phyloP scores from a whole-genome alignment of 305 asterid species.

The Salvia sclarea region DNA sequence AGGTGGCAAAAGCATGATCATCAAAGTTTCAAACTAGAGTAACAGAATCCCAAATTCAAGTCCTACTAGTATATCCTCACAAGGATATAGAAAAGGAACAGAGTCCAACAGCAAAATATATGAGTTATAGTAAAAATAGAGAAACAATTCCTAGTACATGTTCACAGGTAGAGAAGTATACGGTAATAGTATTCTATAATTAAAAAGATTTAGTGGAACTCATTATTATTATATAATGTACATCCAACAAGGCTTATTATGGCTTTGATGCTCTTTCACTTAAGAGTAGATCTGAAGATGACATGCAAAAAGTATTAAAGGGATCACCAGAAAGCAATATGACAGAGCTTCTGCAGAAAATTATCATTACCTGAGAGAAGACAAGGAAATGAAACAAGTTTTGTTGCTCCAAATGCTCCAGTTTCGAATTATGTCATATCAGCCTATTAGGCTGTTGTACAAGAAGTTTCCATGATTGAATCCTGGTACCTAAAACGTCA shows the following conservation, averaged over 20 bases:
- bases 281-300: background rate
- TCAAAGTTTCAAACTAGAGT: background rate
- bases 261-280: background rate
- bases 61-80: background rate
- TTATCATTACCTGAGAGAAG: conserved; percentile 6
- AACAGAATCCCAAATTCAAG: background rate
- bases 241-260: background rate
- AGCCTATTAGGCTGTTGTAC: conserved; percentile 1
- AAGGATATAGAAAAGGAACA: background rate
- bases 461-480: conserved; percentile 18
- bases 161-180: background rate
- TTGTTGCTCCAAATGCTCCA: conserved; percentile 11
- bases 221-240: background rate
- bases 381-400: background rate
- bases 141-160: background rate
- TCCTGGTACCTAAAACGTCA: conserved; percentile 6
- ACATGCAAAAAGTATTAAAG: background rate
- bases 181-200: background rate
- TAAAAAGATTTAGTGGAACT: background rate
- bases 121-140: background rate
- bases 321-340: conserved; percentile 8
- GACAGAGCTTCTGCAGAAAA: background rate
- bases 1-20: background rate
- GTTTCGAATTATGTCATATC: background rate
- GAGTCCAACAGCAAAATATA: background rate